These are phyloP conservation scores for Clohesyomyces aquaticus DNA, from an alignment of 495 filamentous ascomycete species.

Conservation along the genomic window DNA sequence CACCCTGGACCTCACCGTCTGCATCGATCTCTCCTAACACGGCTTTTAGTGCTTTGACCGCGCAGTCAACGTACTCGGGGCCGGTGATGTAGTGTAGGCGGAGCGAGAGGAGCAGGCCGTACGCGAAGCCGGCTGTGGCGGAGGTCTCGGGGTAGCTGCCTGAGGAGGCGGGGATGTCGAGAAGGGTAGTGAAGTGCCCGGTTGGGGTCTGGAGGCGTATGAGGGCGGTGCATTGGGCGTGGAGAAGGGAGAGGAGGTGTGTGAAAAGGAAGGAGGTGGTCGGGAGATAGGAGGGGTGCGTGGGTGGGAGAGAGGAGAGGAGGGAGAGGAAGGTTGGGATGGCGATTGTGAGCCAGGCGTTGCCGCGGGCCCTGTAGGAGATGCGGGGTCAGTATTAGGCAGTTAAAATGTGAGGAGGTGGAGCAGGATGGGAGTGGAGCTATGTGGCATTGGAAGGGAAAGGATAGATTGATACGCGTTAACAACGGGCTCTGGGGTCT, in stretches of 20 bases:
- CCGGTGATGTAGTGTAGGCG: conserved; percentile 70
- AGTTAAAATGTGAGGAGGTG: too few species aligned
- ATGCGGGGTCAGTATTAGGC: too few species aligned
- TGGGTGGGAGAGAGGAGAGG: conserved; percentile 57
- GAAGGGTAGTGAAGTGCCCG: conserved; percentile 70
- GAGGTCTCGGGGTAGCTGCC: conserved; percentile 70
- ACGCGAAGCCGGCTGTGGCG: conserved; percentile 76
- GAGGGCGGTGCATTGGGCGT: conserved; percentile 65
- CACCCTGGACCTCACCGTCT: conserved; percentile 67
- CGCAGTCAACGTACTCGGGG: conserved; percentile 53
- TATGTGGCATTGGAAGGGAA: too few species aligned
- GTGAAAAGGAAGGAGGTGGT: conserved; percentile 63
- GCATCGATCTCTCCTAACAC: conserved; percentile 63
- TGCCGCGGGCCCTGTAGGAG: conserved; percentile 69
- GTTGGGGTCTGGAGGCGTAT: conserved; percentile 56
- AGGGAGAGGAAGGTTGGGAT: conserved; percentile 75
- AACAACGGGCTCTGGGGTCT: too few species aligned
- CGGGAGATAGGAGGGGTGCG: too few species aligned
- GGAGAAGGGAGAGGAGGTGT: conserved; percentile 63
- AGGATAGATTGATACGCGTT: too few species aligned
- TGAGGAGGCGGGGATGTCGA: conserved; percentile 60
- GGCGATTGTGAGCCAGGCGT: conserved; percentile 72
- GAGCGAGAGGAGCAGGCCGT: conserved; percentile 71
- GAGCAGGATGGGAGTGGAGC: too few species aligned
- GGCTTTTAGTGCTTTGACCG: conserved; percentile 62